Base-by-base conservation (phyloP, 2,329 filamentous ascomycete genomes). In the Cladorrhinum sp. region DNA sequence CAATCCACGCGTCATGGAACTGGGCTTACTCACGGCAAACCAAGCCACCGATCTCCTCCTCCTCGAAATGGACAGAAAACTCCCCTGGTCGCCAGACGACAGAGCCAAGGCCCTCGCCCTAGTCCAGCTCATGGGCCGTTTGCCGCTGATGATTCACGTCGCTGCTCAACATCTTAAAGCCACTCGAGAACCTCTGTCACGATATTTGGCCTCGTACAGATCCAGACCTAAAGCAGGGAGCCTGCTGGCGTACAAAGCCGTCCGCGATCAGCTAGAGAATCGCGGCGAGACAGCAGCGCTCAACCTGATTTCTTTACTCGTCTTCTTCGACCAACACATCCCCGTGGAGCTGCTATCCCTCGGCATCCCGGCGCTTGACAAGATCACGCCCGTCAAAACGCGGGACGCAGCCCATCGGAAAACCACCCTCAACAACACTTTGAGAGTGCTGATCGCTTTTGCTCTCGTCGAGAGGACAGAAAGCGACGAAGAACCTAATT, bases 61-160 rank as follows among this genome's bases (percentile, higher is more conserved):
- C 50, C 79, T 83, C 12, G 86, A 89, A 66, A 77, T 89, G 62
- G 83, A 82, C 10, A 86, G 85, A 67, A 82, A 76, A 62, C 74
- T 79, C 59, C 83, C 86, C 0, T 80, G 74, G 69, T 82, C 77
- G 0, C 73, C 76, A 10, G 80, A 84, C 30, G 86, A 90, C 64
- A 71, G 78, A 8, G 76, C 74, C 36, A 82, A 84, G 59, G 86
- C 86, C 0, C 79, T 77, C n/a, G 82, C 88, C 61, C 69, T 90
- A 16, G 86, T 89, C 1, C 79, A 82, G 49, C 73, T 86, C 51
- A 86, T 89, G 74, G 85, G 85, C 21, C 81, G 84, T 58, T 75
- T 90, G 14, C 87, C 88, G 0, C 75, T 90, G 6, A 88, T 88
- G 64, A 87, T 91, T 20, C 86, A 89, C 66, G 83, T 86, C 0